Evolutionary conservation across 1,284 basidiomycete species (phyloP), one percentile per base, ranked within the genome.

Genomic region (Cryptococcus hybrid): DNA sequence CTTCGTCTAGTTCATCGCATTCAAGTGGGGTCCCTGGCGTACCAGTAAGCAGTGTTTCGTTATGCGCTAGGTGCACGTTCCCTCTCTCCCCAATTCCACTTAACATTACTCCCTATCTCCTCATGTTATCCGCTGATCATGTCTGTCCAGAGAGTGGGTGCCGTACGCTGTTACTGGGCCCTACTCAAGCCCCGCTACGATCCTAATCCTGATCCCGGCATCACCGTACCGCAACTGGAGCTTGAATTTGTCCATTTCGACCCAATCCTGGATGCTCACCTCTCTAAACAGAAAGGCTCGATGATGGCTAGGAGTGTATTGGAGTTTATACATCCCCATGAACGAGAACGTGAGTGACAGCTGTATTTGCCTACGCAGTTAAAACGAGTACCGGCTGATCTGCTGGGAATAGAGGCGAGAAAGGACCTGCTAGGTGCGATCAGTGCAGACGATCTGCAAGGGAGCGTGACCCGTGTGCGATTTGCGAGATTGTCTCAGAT

Each of bases 321-420:
- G 60, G 83, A 86, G 57, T 94, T 91, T 71, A 89, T 97, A 45
- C 92, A 96, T 70, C 92, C 92, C 30, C 89, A 90, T 57, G 94
- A 97, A 70, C 84, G 88, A 58, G 82, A 85, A 1, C 87, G 88
- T 58, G 65, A 34, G 47, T n/a, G 47, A 47, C 47, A 24, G 24
- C 24, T 24, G 24, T 68, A 75, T 75, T 40, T n/a, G 51, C 15
- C 18, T 15, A 13, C n/a, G 18, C 51, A 5, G 37, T 37, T 9
- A 30, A 13, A 42, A 24, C 9, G 24, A 24, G 9, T 7, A 42
- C 13, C 3, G 48, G 51, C 43, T 30, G 36, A 40, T 24, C 35
- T 54, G 51, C 39, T 57, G 45, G 15, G 24, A n/a, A n/a, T 58
- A 78, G 77, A 78, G 62, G 90, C 90, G 2, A 83, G 85, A 64